Conservation (phyloP, 148 eudicot species). For the Fagopyrum tataricum region DNA sequence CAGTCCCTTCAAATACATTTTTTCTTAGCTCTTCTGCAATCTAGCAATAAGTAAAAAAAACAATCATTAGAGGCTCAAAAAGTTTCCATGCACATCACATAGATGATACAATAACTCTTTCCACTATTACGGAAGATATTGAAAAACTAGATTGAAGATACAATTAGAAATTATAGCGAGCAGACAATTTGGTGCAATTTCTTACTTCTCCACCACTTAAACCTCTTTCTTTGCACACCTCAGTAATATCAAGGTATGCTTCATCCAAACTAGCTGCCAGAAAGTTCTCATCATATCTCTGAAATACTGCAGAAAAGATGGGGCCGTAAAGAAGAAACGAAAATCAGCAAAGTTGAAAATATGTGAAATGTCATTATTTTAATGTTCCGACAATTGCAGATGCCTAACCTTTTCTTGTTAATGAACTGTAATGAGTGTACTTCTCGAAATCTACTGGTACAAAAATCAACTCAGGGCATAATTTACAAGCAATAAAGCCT, state of each 20-base stretch:
- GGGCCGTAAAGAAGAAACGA: not conserved
- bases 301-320: conserved; percentile 43
- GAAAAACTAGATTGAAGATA: not conserved
- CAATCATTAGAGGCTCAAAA: conserved; percentile 11
- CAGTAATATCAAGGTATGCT: conserved; percentile 91
- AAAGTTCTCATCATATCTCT: conserved; percentile 76
- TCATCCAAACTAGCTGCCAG: conserved; percentile 92
- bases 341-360: not conserved
- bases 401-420: conserved; percentile 80
- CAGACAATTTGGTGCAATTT: not conserved
- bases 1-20: conserved; percentile 69
- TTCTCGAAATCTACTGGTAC: conserved; percentile 84
- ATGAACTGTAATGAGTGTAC: conserved; percentile 72
- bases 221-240: conserved; percentile 66
- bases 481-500: conserved; percentile 88
- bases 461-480: conserved; percentile 85
- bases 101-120: not conserved
- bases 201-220: conserved; percentile 63
- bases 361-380: not conserved
- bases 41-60: conserved; percentile 28
- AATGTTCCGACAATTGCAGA: not conserved
- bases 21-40: conserved; percentile 87
- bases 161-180: not conserved
- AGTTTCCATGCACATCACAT: not conserved
- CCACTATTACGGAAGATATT: not conserved